Evolutionary conservation across 1,284 basidiomycete genomes (phyloP).

Genomic region (Ustanciosporium gigantosporum): DNA sequence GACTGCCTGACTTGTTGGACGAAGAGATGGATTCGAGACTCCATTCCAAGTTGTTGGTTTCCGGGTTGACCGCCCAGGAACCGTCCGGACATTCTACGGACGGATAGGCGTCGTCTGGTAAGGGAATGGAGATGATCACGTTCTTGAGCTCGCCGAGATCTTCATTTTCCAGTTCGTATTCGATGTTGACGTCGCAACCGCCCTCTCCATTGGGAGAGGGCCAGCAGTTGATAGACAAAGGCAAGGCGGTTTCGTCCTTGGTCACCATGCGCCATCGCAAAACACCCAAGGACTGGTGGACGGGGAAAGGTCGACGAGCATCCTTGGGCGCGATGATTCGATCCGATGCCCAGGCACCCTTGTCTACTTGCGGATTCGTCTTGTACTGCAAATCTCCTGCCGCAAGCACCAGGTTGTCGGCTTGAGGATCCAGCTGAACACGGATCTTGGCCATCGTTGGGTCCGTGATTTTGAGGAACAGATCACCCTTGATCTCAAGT

Average conservation of each 20-base stretch:
- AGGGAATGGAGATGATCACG: slow-evolving; percentile 84
- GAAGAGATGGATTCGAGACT: slow-evolving; percentile 70
- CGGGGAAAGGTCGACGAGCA: slow-evolving; percentile 78
- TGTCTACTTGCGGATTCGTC: slow-evolving; percentile 92
- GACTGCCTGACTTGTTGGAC: slow-evolving; percentile 63
- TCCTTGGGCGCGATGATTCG: slow-evolving; percentile 83
- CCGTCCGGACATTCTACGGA: slow-evolving; percentile 77
- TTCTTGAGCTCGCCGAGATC: slow-evolving; percentile 71
- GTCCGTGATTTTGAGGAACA: slow-evolving; percentile 85
- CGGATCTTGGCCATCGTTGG: slow-evolving; percentile 75
- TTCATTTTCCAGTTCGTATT: slow-evolving; percentile 87
- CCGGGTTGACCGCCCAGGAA: slow-evolving; percentile 79
- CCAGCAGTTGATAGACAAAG: slow-evolving; percentile 94
- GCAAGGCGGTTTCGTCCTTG: slow-evolving; percentile 88
- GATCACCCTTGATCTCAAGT: slow-evolving; percentile 89
- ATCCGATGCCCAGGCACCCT: slow-evolving; percentile 72
- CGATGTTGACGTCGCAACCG: slow-evolving; percentile 84
- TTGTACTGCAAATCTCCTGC: slow-evolving; percentile 78
- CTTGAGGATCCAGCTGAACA: slow-evolving; percentile 69
- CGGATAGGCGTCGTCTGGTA: slow-evolving; percentile 76
- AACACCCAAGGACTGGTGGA: slow-evolving; percentile 75
- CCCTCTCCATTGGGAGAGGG: slow-evolving; percentile 82
- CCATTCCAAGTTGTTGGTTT: slow-evolving; percentile 82
- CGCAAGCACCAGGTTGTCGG: slow-evolving; percentile 69
- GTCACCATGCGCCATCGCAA: slow-evolving; percentile 89